Conservation (phyloP, 192 early-diverging fungal genomes). For the Pecoramyces ruminantium region DNA sequence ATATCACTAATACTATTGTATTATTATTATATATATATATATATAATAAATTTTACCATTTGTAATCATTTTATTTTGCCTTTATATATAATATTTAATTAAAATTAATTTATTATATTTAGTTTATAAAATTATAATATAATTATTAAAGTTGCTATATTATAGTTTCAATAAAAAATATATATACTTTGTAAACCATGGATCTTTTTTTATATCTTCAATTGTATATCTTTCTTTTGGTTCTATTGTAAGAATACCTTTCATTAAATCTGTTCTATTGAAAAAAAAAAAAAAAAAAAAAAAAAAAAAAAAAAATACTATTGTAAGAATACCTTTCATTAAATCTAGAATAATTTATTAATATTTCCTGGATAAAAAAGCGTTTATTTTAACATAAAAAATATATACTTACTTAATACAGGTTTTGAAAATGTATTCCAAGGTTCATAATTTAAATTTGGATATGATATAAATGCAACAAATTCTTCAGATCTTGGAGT, state of each 20-base stretch:
- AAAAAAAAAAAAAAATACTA: conserved; percentile 5
- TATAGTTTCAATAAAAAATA: no score
- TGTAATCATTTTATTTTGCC: conserved; percentile 29
- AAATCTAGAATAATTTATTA: no score
- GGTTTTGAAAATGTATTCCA: conserved; percentile 25
- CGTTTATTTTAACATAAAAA: background rate
- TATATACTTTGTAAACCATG: conserved; percentile 40
- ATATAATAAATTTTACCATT: no score
- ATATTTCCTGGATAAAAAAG: no score
- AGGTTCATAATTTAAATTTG: conserved; percentile 21
- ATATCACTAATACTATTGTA: no score
- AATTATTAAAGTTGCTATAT: no score
- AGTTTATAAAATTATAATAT: no score
- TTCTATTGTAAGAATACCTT: conserved; percentile 27
- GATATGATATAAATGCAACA: conserved; percentile 15
- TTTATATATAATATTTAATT: background rate
- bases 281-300: background rate
- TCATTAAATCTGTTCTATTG: conserved; percentile 14
- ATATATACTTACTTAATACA: conserved; percentile 12
- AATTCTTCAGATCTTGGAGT: conserved; percentile 39
- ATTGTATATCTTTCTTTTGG: conserved; percentile 17
- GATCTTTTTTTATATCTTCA: conserved; percentile 16
- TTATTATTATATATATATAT: no score
- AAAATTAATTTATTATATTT: no score
- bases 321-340: conserved; percentile 18